phyloP scores from a whole-genome alignment of 345 rosid genomes.

The Streptanthus diversifolius region DNA sequence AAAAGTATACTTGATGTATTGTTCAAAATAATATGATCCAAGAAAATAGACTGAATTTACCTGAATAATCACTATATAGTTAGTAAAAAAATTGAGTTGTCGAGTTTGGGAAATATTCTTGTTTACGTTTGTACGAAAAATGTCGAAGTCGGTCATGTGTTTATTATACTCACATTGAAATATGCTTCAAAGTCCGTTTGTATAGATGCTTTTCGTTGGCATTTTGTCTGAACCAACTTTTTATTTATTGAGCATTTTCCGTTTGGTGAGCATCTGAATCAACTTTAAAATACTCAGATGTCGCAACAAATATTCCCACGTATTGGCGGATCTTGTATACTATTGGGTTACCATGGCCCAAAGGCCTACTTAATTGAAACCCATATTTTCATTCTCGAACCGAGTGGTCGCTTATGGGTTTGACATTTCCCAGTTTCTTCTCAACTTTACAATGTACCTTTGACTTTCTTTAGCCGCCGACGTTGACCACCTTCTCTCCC shows the following conservation, averaged over 20 bases:
- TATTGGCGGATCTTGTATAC: background rate
- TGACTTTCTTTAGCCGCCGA: constrained; percentile 27
- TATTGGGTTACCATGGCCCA: background rate
- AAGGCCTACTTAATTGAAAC: background rate
- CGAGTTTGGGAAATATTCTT: background rate
- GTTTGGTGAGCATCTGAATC: background rate
- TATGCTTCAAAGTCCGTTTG: constrained; percentile 7
- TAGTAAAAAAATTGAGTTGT: background rate
- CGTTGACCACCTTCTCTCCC: constrained; percentile 9
- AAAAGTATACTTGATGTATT: background rate
- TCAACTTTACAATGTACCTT: background rate
- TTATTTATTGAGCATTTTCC: too few relatives aligned
- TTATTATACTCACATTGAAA: constrained; percentile 13
- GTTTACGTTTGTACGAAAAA: background rate
- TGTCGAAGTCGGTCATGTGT: background rate
- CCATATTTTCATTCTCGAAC: background rate
- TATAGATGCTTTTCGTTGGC: constrained; percentile 22
- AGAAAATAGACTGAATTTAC: background rate
- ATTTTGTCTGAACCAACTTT: background rate
- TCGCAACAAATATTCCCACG: background rate
- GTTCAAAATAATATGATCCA: background rate
- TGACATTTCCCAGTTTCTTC: constrained; percentile 4
- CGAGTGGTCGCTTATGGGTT: background rate
- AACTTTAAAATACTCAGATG: background rate
- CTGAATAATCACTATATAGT: background rate